Evolutionary conservation across 257 asterid species (phyloP), one percentile per base, ranked within the genome.

Genomic region (Knoxia roxburghii): DNA sequence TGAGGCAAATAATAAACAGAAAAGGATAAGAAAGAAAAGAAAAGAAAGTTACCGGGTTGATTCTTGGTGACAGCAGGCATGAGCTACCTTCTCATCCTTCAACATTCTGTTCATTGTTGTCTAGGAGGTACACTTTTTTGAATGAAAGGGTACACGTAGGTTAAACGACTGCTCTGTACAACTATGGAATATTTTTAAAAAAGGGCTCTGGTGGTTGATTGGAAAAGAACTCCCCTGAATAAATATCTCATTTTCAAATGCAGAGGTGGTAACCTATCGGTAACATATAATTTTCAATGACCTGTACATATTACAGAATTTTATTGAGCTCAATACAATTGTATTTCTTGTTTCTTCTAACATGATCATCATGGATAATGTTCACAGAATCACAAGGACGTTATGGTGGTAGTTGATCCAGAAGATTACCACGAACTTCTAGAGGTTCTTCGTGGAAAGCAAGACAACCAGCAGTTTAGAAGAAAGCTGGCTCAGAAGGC

Each of bases 401-500:
- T 94, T 69, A 70, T 94, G 86, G 89, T 90, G 63, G 97, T 88
- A 54, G 97, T 94, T 52, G 97, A 94, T 86, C 79, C 95, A 61
- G 80, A 81, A 66, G 99, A 94, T 75, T 94, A 94, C 65, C 82
- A 92, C 35, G 86, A 75, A 65, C 92, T 94, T 62, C 68, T 94
- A 77, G 86, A 88, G 49, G 78, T 79, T 81, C 92, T 94, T 39
- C 83, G 81, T 69, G 87, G 80, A 39, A 84, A 82, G 30, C 74
- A 67, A 71, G 88, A 79, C 18, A 92, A 90, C 60, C 84, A 80
- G 72, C 87, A 80, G 45, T 87, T 94, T 64, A 82, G 92, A 46
- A 88, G 78, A 80, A 77, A 55, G 80, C 79, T 94, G 66, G 99
- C 97, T 63, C 89, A 97, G 92, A 94, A 94, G 79, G 97, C 97